Evolutionary conservation across 176 grass and related monocot genomes (phyloP), one percentile per base, ranked within the genome.

Genomic region (Hordeum marinum): DNA sequence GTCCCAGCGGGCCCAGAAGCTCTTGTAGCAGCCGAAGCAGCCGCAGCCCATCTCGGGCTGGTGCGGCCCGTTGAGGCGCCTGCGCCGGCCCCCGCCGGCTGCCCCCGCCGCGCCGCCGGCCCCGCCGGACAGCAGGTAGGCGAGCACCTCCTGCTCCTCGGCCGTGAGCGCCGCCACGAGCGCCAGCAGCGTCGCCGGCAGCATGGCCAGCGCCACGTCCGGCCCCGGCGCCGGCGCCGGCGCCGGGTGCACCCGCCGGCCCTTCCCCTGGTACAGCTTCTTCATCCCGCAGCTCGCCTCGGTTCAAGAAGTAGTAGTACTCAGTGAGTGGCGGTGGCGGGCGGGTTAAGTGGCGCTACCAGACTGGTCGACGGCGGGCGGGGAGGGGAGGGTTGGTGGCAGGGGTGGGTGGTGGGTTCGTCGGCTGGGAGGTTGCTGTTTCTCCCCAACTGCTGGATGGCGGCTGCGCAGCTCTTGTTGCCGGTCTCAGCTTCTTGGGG

Each of bases 21-120:
- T 91, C 95, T 98, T 98, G 89, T 98, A 98, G 88, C 95, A 98
- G 35, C 88, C 76, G 87, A 98, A 98, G 95, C 95, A 98, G n/a
- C 80, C 91, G 87, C 95, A 97, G 4, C 82, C 86, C 86, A 94
- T 89, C 85, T 98, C 91, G 8, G 93, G 92, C n/a, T 78, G 80
- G 78, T 95, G 95, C 1, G 85, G 25, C 27, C 85, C 73, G 40
- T 31, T 50, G 25, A 65, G 83, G 27, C 77, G 78, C 39, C 88
- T 63, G 52, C 83, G 72, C 8, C 87, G 60, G 0, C 62, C 81
- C 2, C 21, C 3, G 0, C 8, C 68, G 0, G 2, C 40, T 0
- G 36, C 35, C 3, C 0, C 37, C 39, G 37, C n/a, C 3, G 40
- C 26, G 14, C 72, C 45, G 45, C 45, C 72, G 17, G 32, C 82